Conservation (phyloP, 345 rosid genomes). For the Cochlearia excelsa region DNA sequence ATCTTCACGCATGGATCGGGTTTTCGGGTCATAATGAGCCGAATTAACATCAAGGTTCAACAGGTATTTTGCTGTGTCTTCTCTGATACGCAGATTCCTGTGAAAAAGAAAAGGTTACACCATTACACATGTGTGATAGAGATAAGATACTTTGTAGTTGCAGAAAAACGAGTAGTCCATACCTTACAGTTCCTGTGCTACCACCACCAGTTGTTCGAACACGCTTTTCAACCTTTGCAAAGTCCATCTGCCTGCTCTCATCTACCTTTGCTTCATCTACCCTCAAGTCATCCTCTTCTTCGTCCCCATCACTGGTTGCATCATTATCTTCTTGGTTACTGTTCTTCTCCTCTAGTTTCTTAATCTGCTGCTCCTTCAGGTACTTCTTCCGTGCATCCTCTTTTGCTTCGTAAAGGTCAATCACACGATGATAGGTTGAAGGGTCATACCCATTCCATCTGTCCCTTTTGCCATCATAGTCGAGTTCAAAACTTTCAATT, state of each 20-base stretch:
- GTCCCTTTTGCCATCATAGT: slow-evolving; percentile 88
- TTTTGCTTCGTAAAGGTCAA: slow-evolving; percentile 75
- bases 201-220: slow-evolving; percentile 97
- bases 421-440: slow-evolving; percentile 59
- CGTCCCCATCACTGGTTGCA: slow-evolving; percentile 66
- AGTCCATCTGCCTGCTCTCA: slow-evolving; percentile 95
- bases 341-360: slow-evolving; percentile 80
- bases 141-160: background rate
- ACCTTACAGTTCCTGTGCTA: slow-evolving; percentile 97
- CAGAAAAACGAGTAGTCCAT: slow-evolving; percentile 7
- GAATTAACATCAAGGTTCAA: slow-evolving; percentile 76
- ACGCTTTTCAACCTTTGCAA: slow-evolving; percentile 96
- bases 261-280: slow-evolving; percentile 91
- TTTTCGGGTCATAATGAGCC: slow-evolving; percentile 75
- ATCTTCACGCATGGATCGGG: slow-evolving; percentile 78
- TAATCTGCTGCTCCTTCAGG: slow-evolving; percentile 72
- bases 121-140: slow-evolving; percentile 1
- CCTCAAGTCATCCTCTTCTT: slow-evolving; percentile 66
- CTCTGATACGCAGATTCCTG: slow-evolving; percentile 76
- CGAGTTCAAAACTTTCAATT: slow-evolving; percentile 72
- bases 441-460: slow-evolving; percentile 88
- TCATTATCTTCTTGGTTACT: slow-evolving; percentile 43
- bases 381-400: slow-evolving; percentile 73
- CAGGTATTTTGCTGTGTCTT: slow-evolving; percentile 72
- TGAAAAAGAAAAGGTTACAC: slow-evolving; percentile 2